phyloP scores from a whole-genome alignment of 768 basidiomycete genomes.

The Rhodotorula graminis region DNA sequence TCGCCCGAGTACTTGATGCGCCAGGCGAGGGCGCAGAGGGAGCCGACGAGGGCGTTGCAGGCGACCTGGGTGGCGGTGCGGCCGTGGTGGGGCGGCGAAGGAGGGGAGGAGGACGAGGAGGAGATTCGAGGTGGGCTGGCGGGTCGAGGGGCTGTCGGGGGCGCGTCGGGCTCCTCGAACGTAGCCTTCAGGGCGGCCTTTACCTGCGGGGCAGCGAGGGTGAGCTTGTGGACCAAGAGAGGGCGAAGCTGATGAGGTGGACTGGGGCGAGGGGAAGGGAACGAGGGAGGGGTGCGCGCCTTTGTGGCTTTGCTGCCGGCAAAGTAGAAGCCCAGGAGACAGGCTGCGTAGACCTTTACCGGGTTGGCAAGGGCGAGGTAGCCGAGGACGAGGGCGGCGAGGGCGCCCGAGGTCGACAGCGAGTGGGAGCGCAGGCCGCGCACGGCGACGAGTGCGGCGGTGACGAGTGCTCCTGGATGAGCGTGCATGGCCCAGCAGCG shows the following conservation, averaged over 20 bases:
- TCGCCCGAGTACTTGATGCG: slow-evolving; percentile 39
- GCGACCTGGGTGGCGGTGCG: slow-evolving; percentile 69
- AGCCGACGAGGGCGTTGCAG: slow-evolving; percentile 67
- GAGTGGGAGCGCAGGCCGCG: slow-evolving; percentile 73
- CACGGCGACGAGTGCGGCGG: slow-evolving; percentile 44
- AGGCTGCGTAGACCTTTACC: slow-evolving; percentile 60
- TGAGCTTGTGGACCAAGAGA: too few species aligned
- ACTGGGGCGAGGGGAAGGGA: too few species aligned
- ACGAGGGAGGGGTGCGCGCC: slow-evolving; percentile 52
- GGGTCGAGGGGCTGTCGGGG: too few species aligned
- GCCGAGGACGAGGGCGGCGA: slow-evolving; percentile 71
- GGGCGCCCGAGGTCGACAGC: slow-evolving; percentile 68
- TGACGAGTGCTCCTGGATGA: slow-evolving; percentile 49
- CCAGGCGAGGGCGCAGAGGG: slow-evolving; percentile 62
- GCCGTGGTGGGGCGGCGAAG: slow-evolving; percentile 50
- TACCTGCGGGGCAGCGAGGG: slow-evolving; percentile 37
- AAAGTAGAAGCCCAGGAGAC: slow-evolving; percentile 73
- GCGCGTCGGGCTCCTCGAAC: slow-evolving; percentile 62
- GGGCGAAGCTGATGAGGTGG: neutral
- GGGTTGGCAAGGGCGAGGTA: slow-evolving; percentile 67
- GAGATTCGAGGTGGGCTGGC: slow-evolving; percentile 49
- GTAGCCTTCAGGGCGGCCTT: slow-evolving; percentile 63
- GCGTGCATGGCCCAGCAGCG: neutral
- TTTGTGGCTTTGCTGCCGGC: slow-evolving; percentile 78
- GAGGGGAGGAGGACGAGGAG: neutral